These are phyloP conservation scores for Gossypium trilobum DNA, from an alignment of 441 rosid genomes.

Conservation along the genomic window DNA sequence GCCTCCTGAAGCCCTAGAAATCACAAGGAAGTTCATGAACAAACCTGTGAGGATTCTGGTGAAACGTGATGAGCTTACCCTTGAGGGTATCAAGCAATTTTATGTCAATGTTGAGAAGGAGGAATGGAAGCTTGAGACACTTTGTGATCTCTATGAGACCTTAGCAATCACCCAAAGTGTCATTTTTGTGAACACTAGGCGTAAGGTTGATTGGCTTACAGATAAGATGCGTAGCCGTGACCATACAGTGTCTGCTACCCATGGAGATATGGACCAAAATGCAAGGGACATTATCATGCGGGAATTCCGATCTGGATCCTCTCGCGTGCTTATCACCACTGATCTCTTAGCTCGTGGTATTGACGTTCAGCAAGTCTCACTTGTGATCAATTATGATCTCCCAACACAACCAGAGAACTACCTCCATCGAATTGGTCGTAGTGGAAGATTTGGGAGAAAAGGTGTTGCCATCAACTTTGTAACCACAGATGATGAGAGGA, in stretches of 20 bases:
- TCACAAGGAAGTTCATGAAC: constrained; percentile 79
- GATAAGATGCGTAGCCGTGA: constrained; percentile 68
- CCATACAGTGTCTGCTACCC: constrained; percentile 77
- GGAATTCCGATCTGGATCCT: constrained; percentile 68
- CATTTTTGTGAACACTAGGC: constrained; percentile 64
- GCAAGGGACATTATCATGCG: constrained; percentile 71
- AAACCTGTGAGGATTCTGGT: constrained; percentile 68
- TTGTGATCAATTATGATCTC: constrained; percentile 60
- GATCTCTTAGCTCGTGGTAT: constrained; percentile 75
- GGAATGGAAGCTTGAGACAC: constrained; percentile 82
- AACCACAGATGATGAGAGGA: constrained; percentile 60
- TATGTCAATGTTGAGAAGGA: constrained; percentile 67
- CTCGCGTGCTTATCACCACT: constrained; percentile 68
- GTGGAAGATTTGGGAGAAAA: constrained; percentile 72
- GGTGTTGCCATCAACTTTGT: constrained; percentile 70
- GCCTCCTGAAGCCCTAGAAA: constrained; percentile 81
- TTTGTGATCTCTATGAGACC: constrained; percentile 70
- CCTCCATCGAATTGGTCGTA: constrained; percentile 70
- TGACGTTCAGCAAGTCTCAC: constrained; percentile 76
- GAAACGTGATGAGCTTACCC: constrained; percentile 70
- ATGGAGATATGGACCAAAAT: constrained; percentile 79
- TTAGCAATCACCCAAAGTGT: constrained; percentile 69
- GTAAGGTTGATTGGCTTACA: constrained; percentile 77
- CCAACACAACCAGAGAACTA: constrained; percentile 80
- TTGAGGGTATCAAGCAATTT: constrained; percentile 73